Evolutionary conservation across 345 rosid species (phyloP).

Genomic region (Orychophragmus violaceus): DNA sequence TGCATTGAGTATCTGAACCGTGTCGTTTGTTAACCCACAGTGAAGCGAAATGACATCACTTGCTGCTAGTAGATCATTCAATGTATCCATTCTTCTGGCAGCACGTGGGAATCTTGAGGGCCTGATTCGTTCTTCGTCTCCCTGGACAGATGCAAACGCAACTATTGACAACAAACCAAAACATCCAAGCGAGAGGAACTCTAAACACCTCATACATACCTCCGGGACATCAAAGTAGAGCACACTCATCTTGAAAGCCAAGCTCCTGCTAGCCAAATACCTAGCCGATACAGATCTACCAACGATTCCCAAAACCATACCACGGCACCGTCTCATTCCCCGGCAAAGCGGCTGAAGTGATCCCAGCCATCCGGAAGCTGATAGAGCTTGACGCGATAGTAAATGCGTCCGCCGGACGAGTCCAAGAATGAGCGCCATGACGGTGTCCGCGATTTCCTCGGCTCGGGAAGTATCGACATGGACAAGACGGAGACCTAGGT

Average conservation of each 20-base stretch:
- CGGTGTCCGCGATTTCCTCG: constrained; percentile 96
- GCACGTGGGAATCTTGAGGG: constrained; percentile 75
- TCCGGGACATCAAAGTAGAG: constrained; percentile 81
- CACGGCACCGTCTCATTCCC: constrained; percentile 97
- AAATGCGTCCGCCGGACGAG: constrained; percentile 89
- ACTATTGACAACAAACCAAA: neutral
- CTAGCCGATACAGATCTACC: constrained; percentile 92
- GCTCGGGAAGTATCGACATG: constrained; percentile 91
- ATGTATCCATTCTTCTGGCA: constrained; percentile 96
- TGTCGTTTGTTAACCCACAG: constrained; percentile 78
- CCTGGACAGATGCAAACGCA: constrained; percentile 40
- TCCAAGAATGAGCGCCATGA: constrained; percentile 95
- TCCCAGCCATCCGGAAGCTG: constrained; percentile 95
- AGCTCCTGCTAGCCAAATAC: constrained; percentile 73
- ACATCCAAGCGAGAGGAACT: neutral
- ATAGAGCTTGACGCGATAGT: constrained; percentile 75
- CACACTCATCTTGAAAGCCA: constrained; percentile 96
- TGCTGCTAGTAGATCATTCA: constrained; percentile 90
- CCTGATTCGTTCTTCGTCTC: constrained; percentile 52
- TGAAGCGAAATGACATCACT: constrained; percentile 96
- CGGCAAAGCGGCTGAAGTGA: constrained; percentile 88
- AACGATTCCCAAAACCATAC: constrained; percentile 84
- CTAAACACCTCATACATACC: constrained; percentile 41
- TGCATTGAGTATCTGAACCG: constrained; percentile 86
- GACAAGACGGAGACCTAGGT: constrained; percentile 84